Percentiles rank a stretch among this genome's conserved stretches.
phyloP scores from a whole-genome alignment of 2,329 filamentous ascomycete species.

The Fusarium longipes region DNA sequence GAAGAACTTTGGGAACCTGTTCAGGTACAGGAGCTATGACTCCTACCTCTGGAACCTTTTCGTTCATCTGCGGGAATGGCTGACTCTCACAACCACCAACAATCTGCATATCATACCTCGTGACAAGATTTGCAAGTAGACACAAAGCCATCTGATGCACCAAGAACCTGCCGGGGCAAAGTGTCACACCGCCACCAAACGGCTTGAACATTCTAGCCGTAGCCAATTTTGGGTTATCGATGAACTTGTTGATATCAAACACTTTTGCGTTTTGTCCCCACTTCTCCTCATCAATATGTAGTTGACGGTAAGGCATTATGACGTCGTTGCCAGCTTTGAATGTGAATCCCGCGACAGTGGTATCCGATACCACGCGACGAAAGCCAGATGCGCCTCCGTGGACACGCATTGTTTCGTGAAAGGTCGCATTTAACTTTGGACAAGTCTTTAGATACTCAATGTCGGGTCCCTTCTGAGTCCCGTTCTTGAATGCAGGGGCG shows the following conservation, averaged over 20 bases:
- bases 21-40: neutral
- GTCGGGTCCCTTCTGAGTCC: neutral
- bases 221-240: neutral
- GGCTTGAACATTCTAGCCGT: neutral
- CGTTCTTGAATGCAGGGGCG: neutral
- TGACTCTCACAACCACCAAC: neutral
- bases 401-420: neutral
- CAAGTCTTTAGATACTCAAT: neutral
- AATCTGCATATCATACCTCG: neutral
- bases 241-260: neutral
- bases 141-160: neutral
- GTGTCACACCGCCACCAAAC: neutral
- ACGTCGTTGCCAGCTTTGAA: neutral
- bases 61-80: neutral
- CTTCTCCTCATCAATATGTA: neutral
- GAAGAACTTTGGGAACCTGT: neutral
- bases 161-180: neutral
- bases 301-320: neutral
- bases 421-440: neutral
- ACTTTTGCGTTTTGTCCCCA: neutral
- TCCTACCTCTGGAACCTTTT: neutral
- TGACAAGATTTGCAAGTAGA: constrained; percentile 3
- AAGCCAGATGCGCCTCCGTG: neutral
- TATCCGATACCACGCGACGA: neutral
- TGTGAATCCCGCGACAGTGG: neutral